Percentiles rank a stretch among this genome's conserved stretches.
phyloP scores from a whole-genome alignment of 768 basidiomycete species.

The Sutorius australiensis region DNA sequence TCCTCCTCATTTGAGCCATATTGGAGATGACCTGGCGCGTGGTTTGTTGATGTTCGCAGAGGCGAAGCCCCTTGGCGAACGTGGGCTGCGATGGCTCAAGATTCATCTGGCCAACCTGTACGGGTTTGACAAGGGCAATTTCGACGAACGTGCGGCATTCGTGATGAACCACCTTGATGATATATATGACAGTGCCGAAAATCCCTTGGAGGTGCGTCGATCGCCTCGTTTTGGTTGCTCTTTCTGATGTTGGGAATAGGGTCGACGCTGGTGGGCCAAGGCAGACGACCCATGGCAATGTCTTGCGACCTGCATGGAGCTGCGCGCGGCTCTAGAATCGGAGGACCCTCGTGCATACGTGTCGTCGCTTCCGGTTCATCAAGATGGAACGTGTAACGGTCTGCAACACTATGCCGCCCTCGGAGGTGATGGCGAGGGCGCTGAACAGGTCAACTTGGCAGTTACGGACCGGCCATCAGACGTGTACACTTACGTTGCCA shows the following conservation, averaged over 20 bases:
- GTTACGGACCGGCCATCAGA: slow-evolving; percentile 86
- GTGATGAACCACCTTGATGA: slow-evolving; percentile 69
- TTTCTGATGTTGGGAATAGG: slow-evolving; percentile 38
- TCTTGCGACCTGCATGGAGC: slow-evolving; percentile 87
- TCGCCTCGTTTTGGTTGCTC: background rate
- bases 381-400: slow-evolving; percentile 98
- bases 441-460: slow-evolving; percentile 86
- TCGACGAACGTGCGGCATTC: slow-evolving; percentile 87
- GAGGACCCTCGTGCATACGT: slow-evolving; percentile 53
- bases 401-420: slow-evolving; percentile 98
- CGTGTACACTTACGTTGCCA: slow-evolving; percentile 89
- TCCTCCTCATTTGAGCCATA: slow-evolving; percentile 91
- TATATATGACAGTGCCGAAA: slow-evolving; percentile 76
- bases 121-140: slow-evolving; percentile 92
- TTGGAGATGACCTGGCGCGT: slow-evolving; percentile 90
- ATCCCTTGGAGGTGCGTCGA: slow-evolving; percentile 65
- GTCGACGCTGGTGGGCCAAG: slow-evolving; percentile 79
- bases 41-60: slow-evolving; percentile 84
- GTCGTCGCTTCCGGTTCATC: slow-evolving; percentile 86
- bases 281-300: slow-evolving; percentile 99
- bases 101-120: slow-evolving; percentile 92
- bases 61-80: slow-evolving; percentile 71
- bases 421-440: slow-evolving; percentile 87
- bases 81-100: slow-evolving; percentile 90
- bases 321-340: slow-evolving; percentile 74